Evolutionary conservation across 139 green algal species (phyloP), one percentile per base, ranked within the genome.

Genomic region (Coelastrella sp.): DNA sequence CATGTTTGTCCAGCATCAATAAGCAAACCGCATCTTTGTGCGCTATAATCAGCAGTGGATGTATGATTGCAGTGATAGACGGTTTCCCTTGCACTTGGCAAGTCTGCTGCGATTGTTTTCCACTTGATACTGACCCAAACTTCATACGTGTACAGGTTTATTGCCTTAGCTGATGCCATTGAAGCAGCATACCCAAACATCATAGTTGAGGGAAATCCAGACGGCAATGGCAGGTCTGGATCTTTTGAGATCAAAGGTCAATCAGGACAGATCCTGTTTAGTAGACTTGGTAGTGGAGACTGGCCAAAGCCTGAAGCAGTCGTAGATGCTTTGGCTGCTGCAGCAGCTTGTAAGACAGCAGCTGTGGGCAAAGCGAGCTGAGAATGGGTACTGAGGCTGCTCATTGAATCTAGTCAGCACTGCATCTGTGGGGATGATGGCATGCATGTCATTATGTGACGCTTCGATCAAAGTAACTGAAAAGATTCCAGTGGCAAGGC

Each of bases 151-250:
- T 62, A 7, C 69, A 50, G 69, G 8, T 79, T 41, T 23, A 40
- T 60, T 35, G 48, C 79, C 2, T 69, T 91, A n/a, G 90, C 90
- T 25, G 90, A 91, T 66, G 84, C 86, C 0, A 89, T 93, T 53
- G 90, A 93, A 67, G 88, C 74, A 7, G 84, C 88, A 0, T 91
- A 91, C 34, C 84, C 88, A 17, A 86, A 73, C 9, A 79, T 91
- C 0, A 69, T 89, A 30, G 90, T 93, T 27, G 85, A 91, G 67
- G 79, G 79, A 34, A 93, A 93, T 59, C 79, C 85, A 8, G 84
- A 87, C 2, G 63, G 59, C 1, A 77, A 87, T 27, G 90, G 90
- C 0, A 57, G 90, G 50, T 69, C 69, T 0, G 90, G 90, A 3
- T 89, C 88, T 0, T 93, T 93, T 63, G 90, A 91, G 66, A 48